Base-by-base conservation (phyloP, 2,329 filamentous ascomycete species). In the Onygenales sp. region DNA sequence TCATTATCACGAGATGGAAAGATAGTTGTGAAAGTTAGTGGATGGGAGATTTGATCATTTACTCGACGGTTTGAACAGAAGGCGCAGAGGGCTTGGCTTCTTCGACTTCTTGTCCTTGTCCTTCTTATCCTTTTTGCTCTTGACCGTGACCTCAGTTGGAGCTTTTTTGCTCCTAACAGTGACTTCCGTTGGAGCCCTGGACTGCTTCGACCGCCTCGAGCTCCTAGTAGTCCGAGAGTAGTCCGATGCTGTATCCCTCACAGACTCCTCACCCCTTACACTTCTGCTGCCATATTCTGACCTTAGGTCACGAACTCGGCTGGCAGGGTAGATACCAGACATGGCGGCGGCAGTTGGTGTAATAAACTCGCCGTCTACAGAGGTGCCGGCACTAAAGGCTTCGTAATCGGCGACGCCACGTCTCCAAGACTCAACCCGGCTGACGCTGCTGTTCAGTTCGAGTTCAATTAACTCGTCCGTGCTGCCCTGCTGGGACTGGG, bases 331-430 rank as follows among this genome's bases (percentile, higher is more conserved):
- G 41, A 75, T 68, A 7, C 74, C 70, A 10, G 73, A 76, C 65
- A 76, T 72, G 13, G 67, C 67, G 2, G 73, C 73, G 2, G 82
- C 82, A 3, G 72, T 73, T 0, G 80, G 81, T 2, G 82, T 85
- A 64, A 85, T 79, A 65, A 83, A 83, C 62, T 85, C 82, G 53
- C 81, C 82, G 50, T 85, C 82, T 10, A 84, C 81, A 32, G 78
- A 83, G 4, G 81, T 84, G 27, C 78, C 81, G 5, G 74, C 59
- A 59, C 77, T 81, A 7, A 69, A 63, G 5, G 74, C 77, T 57
- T 78, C 77, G 13, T 72, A 71, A 52, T 84, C 81, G 3, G 80
- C 78, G 43, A 85, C 83, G 17, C 82, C 82, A 35, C 82, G 75
- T 48, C 82, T 75, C 82, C 82, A 85, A 54, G 72, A 70, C 61